Percentiles rank a stretch among this genome's conserved stretches.
These are phyloP conservation scores for Gracilaria gracilis DNA, from an alignment of 23 red algal genomes.

Conservation along the genomic window DNA sequence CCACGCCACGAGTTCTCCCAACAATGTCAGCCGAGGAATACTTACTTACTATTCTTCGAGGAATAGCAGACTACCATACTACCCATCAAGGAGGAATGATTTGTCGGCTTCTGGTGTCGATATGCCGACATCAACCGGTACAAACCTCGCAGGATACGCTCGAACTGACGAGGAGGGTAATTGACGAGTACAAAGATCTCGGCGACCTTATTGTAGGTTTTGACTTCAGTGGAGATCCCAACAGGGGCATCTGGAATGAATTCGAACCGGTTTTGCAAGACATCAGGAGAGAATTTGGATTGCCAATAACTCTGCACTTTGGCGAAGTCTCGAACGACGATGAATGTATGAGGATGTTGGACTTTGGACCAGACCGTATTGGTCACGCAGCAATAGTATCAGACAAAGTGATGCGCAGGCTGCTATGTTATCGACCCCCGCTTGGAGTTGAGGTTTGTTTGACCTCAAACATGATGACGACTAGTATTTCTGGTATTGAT, in stretches of 20 bases:
- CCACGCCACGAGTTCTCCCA: conserved; percentile 35
- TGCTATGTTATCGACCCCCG: neutral
- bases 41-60: conserved; percentile 42
- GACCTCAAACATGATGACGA: conserved; percentile 61
- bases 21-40: conserved; percentile 27
- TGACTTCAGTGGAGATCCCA: conserved; percentile 62
- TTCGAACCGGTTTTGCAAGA: conserved; percentile 51
- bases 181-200: neutral
- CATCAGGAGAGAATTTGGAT: neutral
- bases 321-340: conserved; percentile 53
- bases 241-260: conserved; percentile 38
- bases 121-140: conserved; percentile 43
- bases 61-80: neutral
- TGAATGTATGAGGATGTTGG: conserved; percentile 54
- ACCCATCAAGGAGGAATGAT: conserved; percentile 25
- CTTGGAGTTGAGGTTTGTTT: conserved; percentile 71
- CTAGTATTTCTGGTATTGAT: conserved; percentile 10
- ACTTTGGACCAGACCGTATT: conserved; percentile 56
- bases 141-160: conserved; percentile 28
- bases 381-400: conserved; percentile 61
- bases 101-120: conserved; percentile 60
- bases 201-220: conserved; percentile 60
- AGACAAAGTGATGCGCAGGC: neutral
- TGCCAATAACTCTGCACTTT: conserved; percentile 66
- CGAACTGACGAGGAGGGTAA: conserved; percentile 27